phyloP scores from a whole-genome alignment of 768 basidiomycete genomes.

The Ephemerocybe angulata region DNA sequence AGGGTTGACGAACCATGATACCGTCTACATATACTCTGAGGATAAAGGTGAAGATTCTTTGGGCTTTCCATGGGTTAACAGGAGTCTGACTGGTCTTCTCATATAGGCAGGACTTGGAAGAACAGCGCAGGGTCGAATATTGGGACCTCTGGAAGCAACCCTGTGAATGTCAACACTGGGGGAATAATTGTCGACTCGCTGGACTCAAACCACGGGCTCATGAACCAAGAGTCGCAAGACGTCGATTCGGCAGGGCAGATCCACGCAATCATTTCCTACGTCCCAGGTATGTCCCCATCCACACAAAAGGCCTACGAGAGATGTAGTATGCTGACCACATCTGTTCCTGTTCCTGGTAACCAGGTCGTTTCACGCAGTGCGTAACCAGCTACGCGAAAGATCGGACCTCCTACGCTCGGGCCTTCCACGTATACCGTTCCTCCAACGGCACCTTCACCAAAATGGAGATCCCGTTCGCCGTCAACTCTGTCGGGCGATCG shows the following conservation, averaged over 20 bases:
- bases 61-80: not conserved
- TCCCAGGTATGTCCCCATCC: conserved; percentile 32
- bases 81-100: not conserved
- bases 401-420: conserved; percentile 31
- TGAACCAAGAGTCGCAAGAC: conserved; percentile 50
- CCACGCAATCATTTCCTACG: conserved; percentile 46
- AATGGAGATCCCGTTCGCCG: conserved; percentile 42
- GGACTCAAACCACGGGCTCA: conserved; percentile 46
- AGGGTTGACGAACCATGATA: conserved; percentile 48
- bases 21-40: conserved; percentile 43
- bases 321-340: too few species aligned
- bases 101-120: conserved; percentile 41
- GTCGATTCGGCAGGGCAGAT: conserved; percentile 43
- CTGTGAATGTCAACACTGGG: conserved; percentile 39
- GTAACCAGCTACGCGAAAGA: conserved; percentile 39
- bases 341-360: too few species aligned
- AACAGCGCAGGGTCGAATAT: conserved; percentile 37
- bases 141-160: conserved; percentile 38
- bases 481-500: conserved; percentile 42
- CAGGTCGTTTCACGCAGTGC: conserved; percentile 45
- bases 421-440: conserved; percentile 43
- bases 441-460: conserved; percentile 41
- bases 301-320: not conserved
- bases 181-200: conserved; percentile 43
- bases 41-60: conserved; percentile 33